phyloP scores from a whole-genome alignment of 148 eudicot genomes.

The Linanthus parryae region DNA sequence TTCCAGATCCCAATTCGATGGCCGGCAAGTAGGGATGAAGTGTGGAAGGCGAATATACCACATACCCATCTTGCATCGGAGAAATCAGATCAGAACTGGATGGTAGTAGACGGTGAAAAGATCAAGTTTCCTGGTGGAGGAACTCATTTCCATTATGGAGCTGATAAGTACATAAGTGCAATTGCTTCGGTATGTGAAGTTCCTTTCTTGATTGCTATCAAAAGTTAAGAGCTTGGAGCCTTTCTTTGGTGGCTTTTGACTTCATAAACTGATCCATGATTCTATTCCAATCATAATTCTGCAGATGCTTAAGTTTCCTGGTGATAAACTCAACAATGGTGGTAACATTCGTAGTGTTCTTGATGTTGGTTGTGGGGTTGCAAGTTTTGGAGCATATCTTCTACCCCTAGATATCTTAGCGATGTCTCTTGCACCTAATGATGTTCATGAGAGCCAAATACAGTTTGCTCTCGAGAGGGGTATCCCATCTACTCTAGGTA shows the following conservation, averaged over 20 bases:
- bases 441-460: constrained; percentile 76
- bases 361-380: constrained; percentile 86
- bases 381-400: constrained; percentile 84
- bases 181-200: constrained; percentile 46
- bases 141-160: constrained; percentile 74
- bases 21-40: constrained; percentile 75
- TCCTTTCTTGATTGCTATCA: no score
- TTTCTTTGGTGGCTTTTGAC: background rate
- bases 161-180: constrained; percentile 58
- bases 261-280: background rate
- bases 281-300: background rate
- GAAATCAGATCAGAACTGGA: constrained; percentile 82
- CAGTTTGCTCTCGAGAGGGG: constrained; percentile 83
- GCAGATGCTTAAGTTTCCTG: constrained; percentile 72
- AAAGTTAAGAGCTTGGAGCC: no score
- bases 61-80: constrained; percentile 71
- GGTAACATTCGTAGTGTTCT: constrained; percentile 60
- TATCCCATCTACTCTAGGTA: constrained; percentile 65
- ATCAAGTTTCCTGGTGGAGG: constrained; percentile 84
- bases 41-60: constrained; percentile 85
- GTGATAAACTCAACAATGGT: constrained; percentile 44
- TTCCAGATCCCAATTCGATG: constrained; percentile 68
- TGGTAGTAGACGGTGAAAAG: constrained; percentile 65
- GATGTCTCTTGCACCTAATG: constrained; percentile 80
- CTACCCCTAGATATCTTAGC: constrained; percentile 51